Conservation (phyloP, 1,139 yeast species). For the Yamadazyma siamensis region DNA sequence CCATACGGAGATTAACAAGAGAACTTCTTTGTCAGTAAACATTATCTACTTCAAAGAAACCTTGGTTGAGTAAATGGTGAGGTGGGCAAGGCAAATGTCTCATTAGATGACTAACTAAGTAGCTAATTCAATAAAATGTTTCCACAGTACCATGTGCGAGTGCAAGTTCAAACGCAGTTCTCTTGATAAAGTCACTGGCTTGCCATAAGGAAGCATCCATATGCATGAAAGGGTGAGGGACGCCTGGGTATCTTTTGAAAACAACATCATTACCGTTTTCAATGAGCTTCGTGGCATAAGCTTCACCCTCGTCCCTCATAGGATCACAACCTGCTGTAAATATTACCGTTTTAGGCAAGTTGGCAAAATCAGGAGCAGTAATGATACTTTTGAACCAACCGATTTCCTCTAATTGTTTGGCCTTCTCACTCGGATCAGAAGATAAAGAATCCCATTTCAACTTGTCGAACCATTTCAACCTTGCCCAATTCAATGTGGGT, state of each 20-base stretch:
- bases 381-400: constrained; percentile 33
- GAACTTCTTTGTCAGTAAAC: not conserved
- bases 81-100: too few species aligned
- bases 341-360: constrained; percentile 39
- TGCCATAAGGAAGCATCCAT: constrained; percentile 41
- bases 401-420: constrained; percentile 36
- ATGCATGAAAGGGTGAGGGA: constrained; percentile 49
- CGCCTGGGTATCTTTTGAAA: constrained; percentile 39
- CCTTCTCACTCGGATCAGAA: constrained; percentile 39
- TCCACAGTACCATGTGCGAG: constrained; percentile 14
- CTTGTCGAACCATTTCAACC: constrained; percentile 24
- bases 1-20: too few species aligned
- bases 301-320: constrained; percentile 43
- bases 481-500: constrained; percentile 28
- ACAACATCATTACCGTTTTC: constrained; percentile 33
- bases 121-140: constrained; percentile 6
- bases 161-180: constrained; percentile 17
- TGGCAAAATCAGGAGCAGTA: constrained; percentile 42
- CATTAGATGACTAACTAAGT: too few species aligned
- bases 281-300: constrained; percentile 35
- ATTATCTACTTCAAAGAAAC: too few species aligned
- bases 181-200: constrained; percentile 20
- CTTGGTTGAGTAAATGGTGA: too few species aligned
- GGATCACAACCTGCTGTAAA: constrained; percentile 49
- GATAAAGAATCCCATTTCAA: constrained; percentile 18